Evolutionary conservation across 2,329 filamentous ascomycete species (phyloP), one percentile per base, ranked within the genome.

Genomic region (Catunica adiposa): DNA sequence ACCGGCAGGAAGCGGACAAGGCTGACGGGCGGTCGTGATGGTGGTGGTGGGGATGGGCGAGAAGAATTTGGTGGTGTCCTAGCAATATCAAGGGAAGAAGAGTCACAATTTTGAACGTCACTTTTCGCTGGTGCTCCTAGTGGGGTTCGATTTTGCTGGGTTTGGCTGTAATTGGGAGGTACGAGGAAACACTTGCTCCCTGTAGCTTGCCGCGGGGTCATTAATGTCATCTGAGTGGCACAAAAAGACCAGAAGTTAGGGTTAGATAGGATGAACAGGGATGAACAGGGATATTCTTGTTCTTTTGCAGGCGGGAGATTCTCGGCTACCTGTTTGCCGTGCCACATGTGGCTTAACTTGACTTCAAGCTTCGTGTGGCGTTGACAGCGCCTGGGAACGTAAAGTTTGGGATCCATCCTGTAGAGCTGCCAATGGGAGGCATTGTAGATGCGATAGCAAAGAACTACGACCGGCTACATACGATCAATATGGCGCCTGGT

Each of bases 401-500:
- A 20, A 34, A 51, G 48, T 34, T 53, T 9, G 17, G 51, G 14
- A 23, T 48, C 26, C 22, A n/a, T n/a, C n/a, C n/a, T n/a, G n/a
- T 48, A 22, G 5, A 23, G 23, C 44, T 38, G 40, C 40, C 2
- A 44, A 34, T 34, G 29, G n/a, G 11, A 34, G 20, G 40, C 40
- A 44, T n/a, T 17, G 40, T 7, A 44, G 40, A 17, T 2, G 26
- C 15, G 37, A 51, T 44, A 56, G 34, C 51, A 54, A 31, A 42
- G 38, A 38, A 25, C 20, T 7, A 51, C 7, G 22, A 48, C 44
- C 44, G 26, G 42, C 6, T 7, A 26, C n/a, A 25, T 26, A 9
- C 14, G n/a, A 46, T 53, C 17, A 46, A 46, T 47, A 59, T 59
- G 58, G 58, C 58, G n/a, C 58, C 58, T 26, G 50, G 58, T 59